Evolutionary conservation across 208 protist species (phyloP).

Genomic region (Trypanosoma congolense): DNA sequence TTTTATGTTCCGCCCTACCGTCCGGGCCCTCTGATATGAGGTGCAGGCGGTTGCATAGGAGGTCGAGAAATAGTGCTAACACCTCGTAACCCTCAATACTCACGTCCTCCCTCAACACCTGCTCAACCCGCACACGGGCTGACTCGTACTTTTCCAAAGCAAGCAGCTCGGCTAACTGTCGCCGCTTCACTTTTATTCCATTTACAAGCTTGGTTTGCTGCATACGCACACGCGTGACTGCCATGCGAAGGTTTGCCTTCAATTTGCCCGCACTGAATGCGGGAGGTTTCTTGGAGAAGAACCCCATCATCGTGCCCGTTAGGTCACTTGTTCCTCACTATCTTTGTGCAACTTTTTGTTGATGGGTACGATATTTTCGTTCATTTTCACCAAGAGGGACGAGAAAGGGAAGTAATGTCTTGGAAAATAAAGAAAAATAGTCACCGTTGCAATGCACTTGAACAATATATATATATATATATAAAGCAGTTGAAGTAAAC

Average conservation of each 20-base stretch:
- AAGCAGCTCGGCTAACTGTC: conserved; percentile 79
- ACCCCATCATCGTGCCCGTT: conserved; percentile 13
- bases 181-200: conserved; percentile 80
- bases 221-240: conserved; percentile 74
- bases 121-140: conserved; percentile 85
- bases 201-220: conserved; percentile 88
- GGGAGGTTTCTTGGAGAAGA: conserved; percentile 40
- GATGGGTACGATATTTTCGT: no score
- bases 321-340: no score
- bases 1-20: no score
- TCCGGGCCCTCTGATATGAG: conserved; percentile 78
- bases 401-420: no score
- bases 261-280: conserved; percentile 67
- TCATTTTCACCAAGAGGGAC: no score
- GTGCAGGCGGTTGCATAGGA: conserved; percentile 76
- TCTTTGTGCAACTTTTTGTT: no score
- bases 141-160: conserved; percentile 87
- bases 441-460: no score
- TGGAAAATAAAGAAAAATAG: no score
- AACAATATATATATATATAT: no score
- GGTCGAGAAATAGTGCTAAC: conserved; percentile 77
- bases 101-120: conserved; percentile 82
- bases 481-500: no score
- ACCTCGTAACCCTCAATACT: conserved; percentile 86
- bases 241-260: conserved; percentile 81